Conservation (phyloP, 345 rosid genomes). For the Eutrema japonicum region DNA sequence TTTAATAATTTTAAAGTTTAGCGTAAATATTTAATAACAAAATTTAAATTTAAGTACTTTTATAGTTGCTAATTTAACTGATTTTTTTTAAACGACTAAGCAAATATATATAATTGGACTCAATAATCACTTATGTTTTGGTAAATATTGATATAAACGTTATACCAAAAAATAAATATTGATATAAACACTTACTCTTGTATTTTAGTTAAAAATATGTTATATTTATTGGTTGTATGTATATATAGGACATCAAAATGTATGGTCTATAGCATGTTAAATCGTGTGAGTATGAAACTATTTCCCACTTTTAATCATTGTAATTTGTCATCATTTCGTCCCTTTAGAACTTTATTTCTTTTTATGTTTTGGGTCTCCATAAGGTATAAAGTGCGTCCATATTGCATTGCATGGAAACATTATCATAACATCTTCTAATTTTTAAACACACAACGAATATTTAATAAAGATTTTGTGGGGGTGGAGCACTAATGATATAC, state of each 20-base stretch:
- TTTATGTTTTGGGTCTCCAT: conserved; percentile 49
- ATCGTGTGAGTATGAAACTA: conserved; percentile 33
- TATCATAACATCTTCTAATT: conserved; percentile 39
- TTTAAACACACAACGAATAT: conserved; percentile 22
- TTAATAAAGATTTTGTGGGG: conserved; percentile 46
- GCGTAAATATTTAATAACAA: background rate
- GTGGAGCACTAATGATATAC: conserved; percentile 42
- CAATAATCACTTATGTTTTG: conserved; percentile 6
- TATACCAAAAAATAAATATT: no score
- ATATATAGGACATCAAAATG: conserved; percentile 21
- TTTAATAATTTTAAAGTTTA: background rate
- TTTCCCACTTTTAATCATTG: conserved; percentile 41
- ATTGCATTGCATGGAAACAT: conserved; percentile 50
- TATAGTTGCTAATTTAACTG: background rate
- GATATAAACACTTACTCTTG: background rate
- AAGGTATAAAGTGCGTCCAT: conserved; percentile 47
- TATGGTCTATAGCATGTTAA: conserved; percentile 29
- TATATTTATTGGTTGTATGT: conserved; percentile 19
- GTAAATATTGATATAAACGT: conserved; percentile 3
- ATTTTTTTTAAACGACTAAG: background rate
- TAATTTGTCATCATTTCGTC: conserved; percentile 44
- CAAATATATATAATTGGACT: background rate
- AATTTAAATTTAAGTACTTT: background rate
- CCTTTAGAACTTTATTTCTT: conserved; percentile 45
- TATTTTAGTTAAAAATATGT: conserved; percentile 5